Evolutionary conservation across 2,329 filamentous ascomycete species (phyloP), one percentile per base, ranked within the genome.

Genomic region (Aureobasidium sp.): DNA sequence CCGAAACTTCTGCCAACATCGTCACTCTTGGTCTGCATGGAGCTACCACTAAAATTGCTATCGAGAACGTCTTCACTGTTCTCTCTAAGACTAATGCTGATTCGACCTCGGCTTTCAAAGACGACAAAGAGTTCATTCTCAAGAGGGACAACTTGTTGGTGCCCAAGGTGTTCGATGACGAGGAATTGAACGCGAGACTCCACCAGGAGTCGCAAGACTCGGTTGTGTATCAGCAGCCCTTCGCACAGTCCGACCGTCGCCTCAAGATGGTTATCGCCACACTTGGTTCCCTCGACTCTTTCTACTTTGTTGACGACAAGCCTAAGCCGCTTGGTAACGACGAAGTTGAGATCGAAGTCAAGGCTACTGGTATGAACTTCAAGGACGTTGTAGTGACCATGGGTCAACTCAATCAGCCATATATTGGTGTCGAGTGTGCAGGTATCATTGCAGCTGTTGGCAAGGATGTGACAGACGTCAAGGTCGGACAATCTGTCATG

Each of bases 351-450:
- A 58, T 66, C 17, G 59, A 64, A 40, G 42, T 63, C 50, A 29
- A 58, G 11, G 63, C 65, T 27, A 60, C 46, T 29, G 61, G 63
- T 25, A 50, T 66, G 35, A 66, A 67, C 35, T 66, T 66, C 57
- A 63, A 60, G 15, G 63, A 64, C n/a, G 37, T 64, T 1, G 45
- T 61, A 9, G 49, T 61, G 11, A 49, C 60, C 11, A 55, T 61
- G 63, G 65, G 61, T 3, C 55, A 62, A 29, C 42, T 60, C 8
- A 27, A 33, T 6, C 43, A 51, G n/a, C 53, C 45, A n/a, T 47
- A 49, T 9, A 38, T 61, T 25, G 61, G 61, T 27, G 43, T 62
- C 10, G 61, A 62, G 27, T 60, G 57, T 15, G 42, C 37, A 3
- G 61, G 61, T n/a, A 21, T 60, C 15, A 37, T 62, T 11, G 33